Evolutionary conservation across 768 basidiomycete species (phyloP).

Genomic region (Naganishia friedmannii): DNA sequence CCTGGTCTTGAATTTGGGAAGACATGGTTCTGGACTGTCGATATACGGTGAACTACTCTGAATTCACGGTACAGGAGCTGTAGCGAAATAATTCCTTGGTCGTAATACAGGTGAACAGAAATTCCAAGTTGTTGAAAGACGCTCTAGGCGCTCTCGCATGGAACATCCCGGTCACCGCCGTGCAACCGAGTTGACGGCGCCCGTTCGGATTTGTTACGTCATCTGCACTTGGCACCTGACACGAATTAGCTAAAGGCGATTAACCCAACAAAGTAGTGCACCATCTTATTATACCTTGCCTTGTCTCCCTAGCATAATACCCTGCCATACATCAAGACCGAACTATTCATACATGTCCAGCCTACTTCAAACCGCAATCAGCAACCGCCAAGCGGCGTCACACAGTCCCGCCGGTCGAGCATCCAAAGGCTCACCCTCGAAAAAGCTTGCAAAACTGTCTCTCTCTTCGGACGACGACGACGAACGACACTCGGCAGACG

Average conservation of each 20-base stretch:
- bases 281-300: too few species aligned
- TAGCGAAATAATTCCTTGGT: neutral
- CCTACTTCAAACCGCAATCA: constrained; percentile 49
- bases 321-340: too few species aligned
- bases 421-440: constrained; percentile 1
- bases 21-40: constrained; percentile 55
- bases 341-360: constrained; percentile 37
- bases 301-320: too few species aligned
- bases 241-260: too few species aligned
- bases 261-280: too few species aligned
- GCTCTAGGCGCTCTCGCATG: neutral
- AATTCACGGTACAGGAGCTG: neutral
- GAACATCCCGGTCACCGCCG: neutral
- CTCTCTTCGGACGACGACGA: constrained; percentile 13
- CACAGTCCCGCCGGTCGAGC: constrained; percentile 4
- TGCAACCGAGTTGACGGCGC: too few species aligned
- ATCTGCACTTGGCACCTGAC: too few species aligned
- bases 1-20: constrained; percentile 44
- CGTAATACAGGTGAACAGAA: too few species aligned
- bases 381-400: constrained; percentile 46
- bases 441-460: constrained; percentile 3
- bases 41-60: constrained; percentile 1
- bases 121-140: too few species aligned
- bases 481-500: constrained; percentile 24
- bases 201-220: too few species aligned